These are phyloP conservation scores for Myriosclerotinia scirpicola DNA, from an alignment of 2,329 filamentous ascomycete genomes.

Conservation along the genomic window DNA sequence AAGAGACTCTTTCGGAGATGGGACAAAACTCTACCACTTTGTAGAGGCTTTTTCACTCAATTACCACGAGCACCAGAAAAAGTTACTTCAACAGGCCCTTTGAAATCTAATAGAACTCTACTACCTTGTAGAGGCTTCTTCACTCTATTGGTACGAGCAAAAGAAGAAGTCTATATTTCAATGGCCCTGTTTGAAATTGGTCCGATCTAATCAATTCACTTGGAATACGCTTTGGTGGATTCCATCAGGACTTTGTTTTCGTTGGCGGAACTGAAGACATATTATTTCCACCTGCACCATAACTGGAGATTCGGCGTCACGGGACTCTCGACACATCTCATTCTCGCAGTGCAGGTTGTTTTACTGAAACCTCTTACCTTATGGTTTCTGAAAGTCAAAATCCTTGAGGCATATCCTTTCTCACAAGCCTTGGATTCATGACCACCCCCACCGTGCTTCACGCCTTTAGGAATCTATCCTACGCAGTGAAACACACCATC, in stretches of 20 bases:
- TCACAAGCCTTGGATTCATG: not conserved
- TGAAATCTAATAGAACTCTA: not conserved
- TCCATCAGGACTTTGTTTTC: not conserved
- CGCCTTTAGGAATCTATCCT: not conserved
- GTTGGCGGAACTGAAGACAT: not conserved
- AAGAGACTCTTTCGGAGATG: not conserved
- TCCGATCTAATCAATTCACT: not conserved
- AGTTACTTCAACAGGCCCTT: not conserved
- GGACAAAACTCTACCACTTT: not conserved
- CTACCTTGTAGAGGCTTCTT: not conserved
- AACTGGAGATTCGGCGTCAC: not conserved
- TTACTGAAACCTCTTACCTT: not conserved
- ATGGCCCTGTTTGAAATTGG: not conserved
- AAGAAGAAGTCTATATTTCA: not conserved
- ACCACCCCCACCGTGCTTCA: not conserved
- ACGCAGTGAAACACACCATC: not conserved
- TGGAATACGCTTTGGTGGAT: not conserved
- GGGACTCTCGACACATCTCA: not conserved
- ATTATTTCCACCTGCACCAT: not conserved
- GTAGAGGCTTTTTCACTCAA: not conserved
- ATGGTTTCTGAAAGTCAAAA: not conserved
- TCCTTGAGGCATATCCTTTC: not conserved
- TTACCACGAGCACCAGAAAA: not conserved
- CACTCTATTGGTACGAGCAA: slow-evolving; percentile 1
- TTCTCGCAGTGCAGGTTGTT: not conserved